Evolutionary conservation across 192 early-diverging fungal genomes (phyloP).

Genomic region (Gaertneriomyces sp.): DNA sequence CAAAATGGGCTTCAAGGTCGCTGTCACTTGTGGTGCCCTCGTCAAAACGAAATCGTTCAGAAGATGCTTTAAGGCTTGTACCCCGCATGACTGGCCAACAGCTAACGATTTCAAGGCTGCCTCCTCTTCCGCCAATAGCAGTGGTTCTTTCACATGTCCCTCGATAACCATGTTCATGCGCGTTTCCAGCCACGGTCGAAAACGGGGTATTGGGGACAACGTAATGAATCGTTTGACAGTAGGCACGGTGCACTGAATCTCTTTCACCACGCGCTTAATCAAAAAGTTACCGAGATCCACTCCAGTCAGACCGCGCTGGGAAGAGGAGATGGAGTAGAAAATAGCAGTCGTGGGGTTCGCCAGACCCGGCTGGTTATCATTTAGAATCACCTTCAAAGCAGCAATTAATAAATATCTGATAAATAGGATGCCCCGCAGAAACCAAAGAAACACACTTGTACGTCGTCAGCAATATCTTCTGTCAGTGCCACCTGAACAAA

Average conservation of each 20-base stretch:
- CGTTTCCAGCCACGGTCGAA: conserved; percentile 72
- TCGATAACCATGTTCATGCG: conserved; percentile 19
- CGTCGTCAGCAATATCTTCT: conserved; percentile 56
- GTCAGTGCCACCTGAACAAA: conserved; percentile 86
- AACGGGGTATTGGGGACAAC: conserved; percentile 85
- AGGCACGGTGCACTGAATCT: conserved; percentile 67
- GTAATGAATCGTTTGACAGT: conserved; percentile 78
- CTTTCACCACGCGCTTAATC: conserved; percentile 83
- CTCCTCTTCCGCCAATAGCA: conserved; percentile 39
- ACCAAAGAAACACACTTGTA: conserved; percentile 46
- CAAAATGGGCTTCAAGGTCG: conserved; percentile 54
- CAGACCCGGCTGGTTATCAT: conserved; percentile 42
- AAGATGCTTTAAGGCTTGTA: too few relatives aligned
- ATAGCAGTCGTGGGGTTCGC: conserved; percentile 65
- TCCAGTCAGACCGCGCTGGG: conserved; percentile 77
- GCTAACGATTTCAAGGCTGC: not conserved
- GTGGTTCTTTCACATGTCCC: conserved; percentile 29
- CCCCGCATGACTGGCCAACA: too few relatives aligned
- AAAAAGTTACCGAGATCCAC: conserved; percentile 86
- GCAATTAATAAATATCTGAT: not conserved
- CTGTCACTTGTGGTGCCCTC: conserved; percentile 27
- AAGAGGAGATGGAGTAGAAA: conserved; percentile 91
- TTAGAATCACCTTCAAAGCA: conserved; percentile 46
- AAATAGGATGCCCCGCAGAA: too few relatives aligned
- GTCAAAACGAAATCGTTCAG: too few relatives aligned